A percentile compares a stretch with the other conserved stretches of the same genome.
phyloP scores from a whole-genome alignment of 805 yeast species.

The Candida pseudoglaebosa region DNA sequence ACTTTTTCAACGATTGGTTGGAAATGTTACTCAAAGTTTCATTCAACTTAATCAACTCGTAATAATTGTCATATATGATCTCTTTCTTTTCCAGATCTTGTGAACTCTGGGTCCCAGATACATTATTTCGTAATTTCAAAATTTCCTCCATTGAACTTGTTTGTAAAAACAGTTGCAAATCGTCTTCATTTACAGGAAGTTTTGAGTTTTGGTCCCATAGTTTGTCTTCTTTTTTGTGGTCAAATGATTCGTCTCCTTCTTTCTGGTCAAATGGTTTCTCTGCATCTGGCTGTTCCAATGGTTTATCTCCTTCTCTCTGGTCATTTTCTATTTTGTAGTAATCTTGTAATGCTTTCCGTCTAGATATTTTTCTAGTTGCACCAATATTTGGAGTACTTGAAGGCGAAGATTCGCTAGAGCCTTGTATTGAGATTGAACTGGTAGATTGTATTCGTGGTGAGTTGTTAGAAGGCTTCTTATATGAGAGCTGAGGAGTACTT shows the following conservation, averaged over 20 bases:
- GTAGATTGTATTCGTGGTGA: conserved; percentile 4
- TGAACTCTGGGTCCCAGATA: conserved; percentile 44
- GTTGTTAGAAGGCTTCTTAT: conserved; percentile 18
- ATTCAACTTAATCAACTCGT: conserved; percentile 65
- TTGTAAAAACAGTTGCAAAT: conserved; percentile 19
- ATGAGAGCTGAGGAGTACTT: conserved; percentile 21
- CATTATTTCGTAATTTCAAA: conserved; percentile 26
- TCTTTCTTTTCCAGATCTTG: conserved; percentile 63
- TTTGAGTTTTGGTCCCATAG: conserved; percentile 1
- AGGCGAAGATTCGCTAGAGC: not conserved
- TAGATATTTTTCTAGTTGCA: conserved; percentile 25
- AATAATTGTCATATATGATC: conserved; percentile 71
- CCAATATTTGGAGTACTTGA: conserved; percentile 4
- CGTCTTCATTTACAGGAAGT: conserved; percentile 10
- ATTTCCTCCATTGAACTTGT: conserved; percentile 25
- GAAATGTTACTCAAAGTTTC: conserved; percentile 41
- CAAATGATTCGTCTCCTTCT: conserved; percentile 1
- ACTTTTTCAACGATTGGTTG: conserved; percentile 7
- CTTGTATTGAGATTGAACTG: not conserved
- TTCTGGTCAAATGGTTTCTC: not conserved
- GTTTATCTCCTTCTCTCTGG: conserved; percentile 1
- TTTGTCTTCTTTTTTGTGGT: not conserved
- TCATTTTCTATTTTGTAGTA: conserved; percentile 28
- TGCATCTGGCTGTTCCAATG: not conserved
- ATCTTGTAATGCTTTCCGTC: conserved; percentile 41